Conservation (phyloP, 371 early-diverging fungal species). For the Chytridiales sp. region DNA sequence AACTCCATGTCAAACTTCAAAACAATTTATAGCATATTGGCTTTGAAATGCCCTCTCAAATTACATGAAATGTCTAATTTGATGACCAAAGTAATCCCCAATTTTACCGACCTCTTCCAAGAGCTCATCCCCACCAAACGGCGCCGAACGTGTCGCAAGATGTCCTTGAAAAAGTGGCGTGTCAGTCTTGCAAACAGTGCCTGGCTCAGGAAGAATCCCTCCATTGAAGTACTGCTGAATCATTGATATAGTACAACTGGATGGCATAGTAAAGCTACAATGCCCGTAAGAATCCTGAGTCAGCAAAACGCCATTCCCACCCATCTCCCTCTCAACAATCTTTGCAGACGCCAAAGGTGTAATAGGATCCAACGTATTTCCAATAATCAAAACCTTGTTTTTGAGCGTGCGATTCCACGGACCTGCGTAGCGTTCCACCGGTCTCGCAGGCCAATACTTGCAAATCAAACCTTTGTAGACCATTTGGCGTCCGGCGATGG, state of each 20-base stretch:
- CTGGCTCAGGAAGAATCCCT: conserved; percentile 5
- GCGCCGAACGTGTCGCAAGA: no score
- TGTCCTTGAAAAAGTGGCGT: no score
- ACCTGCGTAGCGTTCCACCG: conserved; percentile 36
- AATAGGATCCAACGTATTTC: conserved; percentile 40
- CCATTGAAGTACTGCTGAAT: conserved; percentile 10
- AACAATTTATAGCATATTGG: no score
- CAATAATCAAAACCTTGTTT: conserved; percentile 33
- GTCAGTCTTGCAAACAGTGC: conserved; percentile 18
- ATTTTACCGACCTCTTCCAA: no score
- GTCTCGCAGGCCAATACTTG: conserved; percentile 29
- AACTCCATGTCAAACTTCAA: no score
- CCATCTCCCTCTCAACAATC: conserved; percentile 6
- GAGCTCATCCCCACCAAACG: no score
- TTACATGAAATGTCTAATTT: no score
- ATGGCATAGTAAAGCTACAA: conserved; percentile 25
- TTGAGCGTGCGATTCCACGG: conserved; percentile 39
- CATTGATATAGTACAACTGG: conserved; percentile 23
- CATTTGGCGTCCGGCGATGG: not conserved
- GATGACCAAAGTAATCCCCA: no score
- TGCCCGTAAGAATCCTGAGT: conserved; percentile 36
- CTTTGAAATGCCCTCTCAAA: no score
- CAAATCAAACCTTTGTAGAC: conserved; percentile 13
- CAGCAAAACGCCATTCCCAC: conserved; percentile 30
- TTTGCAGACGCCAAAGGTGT: conserved; percentile 37